phyloP scores from a whole-genome alignment of 371 early-diverging fungal species.

The Mortierella sp. region DNA sequence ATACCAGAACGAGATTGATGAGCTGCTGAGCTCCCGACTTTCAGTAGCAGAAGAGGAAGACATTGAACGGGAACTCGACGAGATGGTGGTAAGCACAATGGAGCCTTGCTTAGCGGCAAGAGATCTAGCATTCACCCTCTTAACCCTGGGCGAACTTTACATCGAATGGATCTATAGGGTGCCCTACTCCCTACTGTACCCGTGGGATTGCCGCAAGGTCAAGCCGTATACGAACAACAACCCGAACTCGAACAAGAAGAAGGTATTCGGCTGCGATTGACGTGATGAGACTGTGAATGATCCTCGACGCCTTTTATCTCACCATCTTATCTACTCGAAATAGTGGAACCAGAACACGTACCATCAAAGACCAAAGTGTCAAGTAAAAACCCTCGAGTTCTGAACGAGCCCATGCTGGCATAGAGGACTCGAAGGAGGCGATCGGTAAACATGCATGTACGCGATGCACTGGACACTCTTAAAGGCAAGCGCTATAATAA shows the following conservation, averaged over 20 bases:
- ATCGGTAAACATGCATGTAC: background rate
- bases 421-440: constrained; percentile 2
- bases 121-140: too few species aligned
- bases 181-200: constrained; percentile 4
- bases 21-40: constrained; percentile 75
- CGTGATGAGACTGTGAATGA: too few species aligned
- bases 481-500: too few species aligned
- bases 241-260: too few species aligned
- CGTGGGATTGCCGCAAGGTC: background rate
- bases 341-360: background rate
- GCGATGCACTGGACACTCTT: background rate
- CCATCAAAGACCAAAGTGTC: background rate
- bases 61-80: constrained; percentile 81
- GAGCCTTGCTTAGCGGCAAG: background rate
- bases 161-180: too few species aligned
- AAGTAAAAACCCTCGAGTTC: constrained; percentile 13
- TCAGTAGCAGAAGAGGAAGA: constrained; percentile 89
- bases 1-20: constrained; percentile 93
- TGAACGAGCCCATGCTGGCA: constrained; percentile 41
- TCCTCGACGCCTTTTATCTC: too few species aligned
- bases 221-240: too few species aligned
- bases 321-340: too few species aligned
- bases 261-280: background rate
- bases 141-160: too few species aligned
- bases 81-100: constrained; percentile 52